These are phyloP conservation scores for Cutaneotrichosporon sp. DNA, from an alignment of 1,284 basidiomycete species.

Conservation along the genomic window DNA sequence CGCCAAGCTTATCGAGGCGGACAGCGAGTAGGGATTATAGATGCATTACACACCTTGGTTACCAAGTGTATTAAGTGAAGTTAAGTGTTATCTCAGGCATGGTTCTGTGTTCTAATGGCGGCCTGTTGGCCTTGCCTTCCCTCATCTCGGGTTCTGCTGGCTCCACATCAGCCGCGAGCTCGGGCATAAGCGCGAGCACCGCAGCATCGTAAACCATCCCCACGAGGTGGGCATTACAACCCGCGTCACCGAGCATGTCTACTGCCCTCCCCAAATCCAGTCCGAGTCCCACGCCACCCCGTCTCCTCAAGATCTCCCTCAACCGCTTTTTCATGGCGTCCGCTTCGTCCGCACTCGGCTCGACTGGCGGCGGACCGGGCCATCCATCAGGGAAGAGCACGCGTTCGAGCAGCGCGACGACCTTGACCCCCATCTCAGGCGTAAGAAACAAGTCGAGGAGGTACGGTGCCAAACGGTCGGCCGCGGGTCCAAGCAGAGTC, in stretches of 20 bases:
- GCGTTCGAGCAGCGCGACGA: slow-evolving; percentile 35
- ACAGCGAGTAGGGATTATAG: slow-evolving; percentile 51
- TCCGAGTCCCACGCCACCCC: neutral
- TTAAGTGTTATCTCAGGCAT: slow-evolving; percentile 2
- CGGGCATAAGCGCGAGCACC: slow-evolving; percentile 36
- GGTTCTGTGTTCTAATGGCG: neutral
- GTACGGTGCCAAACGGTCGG: slow-evolving; percentile 43
- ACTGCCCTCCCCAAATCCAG: slow-evolving; percentile 13
- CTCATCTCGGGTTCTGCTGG: neutral
- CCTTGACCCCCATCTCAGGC: slow-evolving; percentile 20
- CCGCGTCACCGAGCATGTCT: slow-evolving; percentile 34
- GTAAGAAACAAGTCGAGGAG: slow-evolving; percentile 30
- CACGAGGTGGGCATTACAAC: slow-evolving; percentile 47
- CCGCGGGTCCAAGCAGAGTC: slow-evolving; percentile 26
- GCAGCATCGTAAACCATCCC: slow-evolving; percentile 38
- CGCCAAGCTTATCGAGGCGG: slow-evolving; percentile 83
- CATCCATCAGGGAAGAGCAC: slow-evolving; percentile 48
- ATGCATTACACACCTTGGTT: slow-evolving; percentile 9
- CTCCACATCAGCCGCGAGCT: slow-evolving; percentile 22
- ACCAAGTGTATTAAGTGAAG: neutral
- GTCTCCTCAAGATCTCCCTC: neutral
- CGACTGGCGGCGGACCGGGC: slow-evolving; percentile 40
- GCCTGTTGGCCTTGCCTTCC: neutral
- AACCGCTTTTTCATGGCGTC: neutral
- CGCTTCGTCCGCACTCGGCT: slow-evolving; percentile 43